Conservation (phyloP, 257 asterid genomes). For the Capsicum rhomboideum region DNA sequence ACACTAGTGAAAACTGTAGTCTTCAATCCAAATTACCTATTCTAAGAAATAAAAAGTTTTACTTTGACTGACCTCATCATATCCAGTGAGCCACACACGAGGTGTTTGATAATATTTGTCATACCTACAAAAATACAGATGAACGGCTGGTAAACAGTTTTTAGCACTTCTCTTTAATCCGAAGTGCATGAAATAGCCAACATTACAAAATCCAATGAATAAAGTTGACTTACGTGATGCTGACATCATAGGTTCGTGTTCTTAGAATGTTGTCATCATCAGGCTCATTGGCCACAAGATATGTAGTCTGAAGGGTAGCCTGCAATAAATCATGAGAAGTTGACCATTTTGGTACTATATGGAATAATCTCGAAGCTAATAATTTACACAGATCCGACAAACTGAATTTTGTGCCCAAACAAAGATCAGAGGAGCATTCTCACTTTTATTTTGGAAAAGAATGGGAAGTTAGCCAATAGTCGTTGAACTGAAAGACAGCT, state of each 20-base stretch:
- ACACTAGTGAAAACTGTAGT: background rate
- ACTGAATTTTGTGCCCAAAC: background rate
- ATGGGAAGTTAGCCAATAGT: background rate
- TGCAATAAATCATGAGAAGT: conserved; percentile 18
- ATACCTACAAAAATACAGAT: conserved; percentile 41
- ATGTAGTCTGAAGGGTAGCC: conserved; percentile 72
- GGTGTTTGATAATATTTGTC: conserved; percentile 99
- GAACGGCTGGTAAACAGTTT: background rate
- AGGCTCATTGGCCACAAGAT: conserved; percentile 86
- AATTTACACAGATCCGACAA: background rate
- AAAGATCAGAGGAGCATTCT: background rate
- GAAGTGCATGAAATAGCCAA: background rate
- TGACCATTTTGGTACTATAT: background rate
- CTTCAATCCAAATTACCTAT: background rate
- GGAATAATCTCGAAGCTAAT: background rate
- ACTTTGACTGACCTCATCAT: conserved; percentile 68
- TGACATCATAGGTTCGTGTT: conserved; percentile 92
- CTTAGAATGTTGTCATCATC: conserved; percentile 88
- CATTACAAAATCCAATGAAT: background rate
- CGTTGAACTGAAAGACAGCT: background rate
- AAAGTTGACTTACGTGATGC: conserved; percentile 78
- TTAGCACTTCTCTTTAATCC: background rate
- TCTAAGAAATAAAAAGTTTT: background rate
- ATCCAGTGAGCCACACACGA: conserved; percentile 99
- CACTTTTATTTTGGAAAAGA: background rate